Evolutionary conservation across 2,329 filamentous ascomycete species (phyloP).

Genomic region (Teratosphaeria nubilosa): DNA sequence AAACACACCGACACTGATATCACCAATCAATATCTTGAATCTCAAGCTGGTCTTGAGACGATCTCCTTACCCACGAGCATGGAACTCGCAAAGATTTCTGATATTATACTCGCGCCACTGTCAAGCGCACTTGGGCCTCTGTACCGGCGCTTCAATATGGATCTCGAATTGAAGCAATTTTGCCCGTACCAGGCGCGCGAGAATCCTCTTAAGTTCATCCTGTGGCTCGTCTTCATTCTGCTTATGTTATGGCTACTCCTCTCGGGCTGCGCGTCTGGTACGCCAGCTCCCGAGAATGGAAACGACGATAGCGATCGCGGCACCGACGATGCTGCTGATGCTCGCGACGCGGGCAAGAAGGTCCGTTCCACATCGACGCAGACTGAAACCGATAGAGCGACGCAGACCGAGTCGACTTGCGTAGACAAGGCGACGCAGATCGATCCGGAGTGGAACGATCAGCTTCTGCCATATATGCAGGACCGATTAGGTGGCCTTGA

Average conservation of each 20-base stretch:
- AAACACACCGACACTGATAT: neutral
- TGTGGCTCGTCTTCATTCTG: neutral
- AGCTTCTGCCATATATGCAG: neutral
- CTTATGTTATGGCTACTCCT: neutral
- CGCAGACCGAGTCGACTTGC: neutral
- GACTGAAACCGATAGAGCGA: neutral
- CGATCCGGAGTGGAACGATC: neutral
- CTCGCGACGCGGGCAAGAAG: neutral
- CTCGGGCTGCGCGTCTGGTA: neutral
- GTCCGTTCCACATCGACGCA: neutral
- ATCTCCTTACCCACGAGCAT: neutral
- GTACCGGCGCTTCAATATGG: neutral
- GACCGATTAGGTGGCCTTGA: neutral
- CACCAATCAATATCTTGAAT: neutral
- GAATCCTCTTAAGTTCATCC: neutral
- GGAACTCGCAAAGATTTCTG: neutral
- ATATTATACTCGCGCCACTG: neutral
- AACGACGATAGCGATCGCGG: neutral
- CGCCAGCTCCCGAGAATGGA: neutral
- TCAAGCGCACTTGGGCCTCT: neutral
- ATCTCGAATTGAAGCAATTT: neutral
- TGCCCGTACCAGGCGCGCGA: neutral
- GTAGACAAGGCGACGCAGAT: neutral
- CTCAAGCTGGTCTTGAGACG: neutral
- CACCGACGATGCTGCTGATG: neutral